A percentile compares a stretch with the other conserved stretches of the same genome.
These are phyloP conservation scores for Spathaspora hagerdaliae DNA, from an alignment of 805 yeast species.

Conservation along the genomic window DNA sequence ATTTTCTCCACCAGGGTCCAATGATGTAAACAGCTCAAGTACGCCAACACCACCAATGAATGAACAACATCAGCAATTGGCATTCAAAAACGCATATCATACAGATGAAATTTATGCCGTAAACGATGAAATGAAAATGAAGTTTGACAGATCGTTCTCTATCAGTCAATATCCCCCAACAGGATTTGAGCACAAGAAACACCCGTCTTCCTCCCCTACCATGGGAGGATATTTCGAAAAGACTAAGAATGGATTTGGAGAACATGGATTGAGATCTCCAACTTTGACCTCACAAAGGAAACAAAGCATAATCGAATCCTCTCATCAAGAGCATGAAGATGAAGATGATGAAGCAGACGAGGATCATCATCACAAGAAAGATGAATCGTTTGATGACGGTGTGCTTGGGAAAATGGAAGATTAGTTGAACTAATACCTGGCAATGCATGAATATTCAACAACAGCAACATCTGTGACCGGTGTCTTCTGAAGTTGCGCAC, in stretches of 20 bases:
- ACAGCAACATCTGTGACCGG: too few relatives aligned
- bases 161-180: slow-evolving; percentile 46
- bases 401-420: slow-evolving; percentile 9
- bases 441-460: too few relatives aligned
- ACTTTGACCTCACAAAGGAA: slow-evolving; percentile 1
- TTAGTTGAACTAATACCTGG: background rate
- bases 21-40: slow-evolving; percentile 6
- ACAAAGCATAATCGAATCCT: background rate
- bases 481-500: too few relatives aligned
- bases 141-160: slow-evolving; percentile 33
- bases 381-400: slow-evolving; percentile 6
- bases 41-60: slow-evolving; percentile 12
- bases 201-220: slow-evolving; percentile 4
- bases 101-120: background rate
- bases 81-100: slow-evolving; percentile 1
- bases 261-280: slow-evolving; percentile 13
- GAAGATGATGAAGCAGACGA: slow-evolving; percentile 2
- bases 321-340: background rate
- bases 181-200: slow-evolving; percentile 4
- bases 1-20: slow-evolving; percentile 10
- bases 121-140: slow-evolving; percentile 1
- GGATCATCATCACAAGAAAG: slow-evolving; percentile 1
- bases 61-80: slow-evolving; percentile 1
- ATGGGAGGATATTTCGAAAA: slow-evolving; percentile 32
- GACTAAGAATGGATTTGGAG: slow-evolving; percentile 5